phyloP scores from a whole-genome alignment of 345 rosid species.

The Excoecaria agallocha region DNA sequence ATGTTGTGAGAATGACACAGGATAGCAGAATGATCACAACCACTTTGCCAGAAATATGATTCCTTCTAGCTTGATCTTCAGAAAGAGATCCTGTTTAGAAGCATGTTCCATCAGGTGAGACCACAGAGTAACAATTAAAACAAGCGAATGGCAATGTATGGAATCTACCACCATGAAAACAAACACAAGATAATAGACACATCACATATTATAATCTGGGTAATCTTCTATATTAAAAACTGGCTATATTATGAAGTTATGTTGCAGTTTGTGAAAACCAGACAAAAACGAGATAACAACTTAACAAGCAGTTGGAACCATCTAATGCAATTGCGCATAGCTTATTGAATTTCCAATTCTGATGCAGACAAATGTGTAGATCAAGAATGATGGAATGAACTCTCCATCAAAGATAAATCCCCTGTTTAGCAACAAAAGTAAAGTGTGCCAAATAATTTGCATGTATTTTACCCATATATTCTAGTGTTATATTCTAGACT shows the following conservation, averaged over 20 bases:
- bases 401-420: not conserved
- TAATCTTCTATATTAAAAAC: not conserved
- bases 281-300: not conserved
- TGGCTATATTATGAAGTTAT: not conserved
- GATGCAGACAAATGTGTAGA: not conserved
- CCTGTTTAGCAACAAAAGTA: not conserved
- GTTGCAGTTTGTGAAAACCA: not conserved
- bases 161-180: not conserved
- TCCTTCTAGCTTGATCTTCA: constrained; percentile 36
- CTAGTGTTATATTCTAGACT: no score
- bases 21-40: constrained; percentile 52
- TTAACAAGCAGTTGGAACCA: not conserved
- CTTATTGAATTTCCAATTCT: not conserved
- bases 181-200: not conserved
- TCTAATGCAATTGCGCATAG: not conserved
- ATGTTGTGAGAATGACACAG: constrained; percentile 58
- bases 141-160: not conserved
- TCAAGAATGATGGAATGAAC: not conserved
- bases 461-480: not conserved
- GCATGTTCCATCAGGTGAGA: constrained; percentile 18
- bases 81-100: constrained; percentile 49
- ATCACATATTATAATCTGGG: not conserved
- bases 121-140: constrained; percentile 10
- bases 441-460: not conserved
- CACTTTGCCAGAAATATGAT: constrained; percentile 49